phyloP scores from a whole-genome alignment of 2,329 filamentous ascomycete species.

The Fusarium bulbicola region DNA sequence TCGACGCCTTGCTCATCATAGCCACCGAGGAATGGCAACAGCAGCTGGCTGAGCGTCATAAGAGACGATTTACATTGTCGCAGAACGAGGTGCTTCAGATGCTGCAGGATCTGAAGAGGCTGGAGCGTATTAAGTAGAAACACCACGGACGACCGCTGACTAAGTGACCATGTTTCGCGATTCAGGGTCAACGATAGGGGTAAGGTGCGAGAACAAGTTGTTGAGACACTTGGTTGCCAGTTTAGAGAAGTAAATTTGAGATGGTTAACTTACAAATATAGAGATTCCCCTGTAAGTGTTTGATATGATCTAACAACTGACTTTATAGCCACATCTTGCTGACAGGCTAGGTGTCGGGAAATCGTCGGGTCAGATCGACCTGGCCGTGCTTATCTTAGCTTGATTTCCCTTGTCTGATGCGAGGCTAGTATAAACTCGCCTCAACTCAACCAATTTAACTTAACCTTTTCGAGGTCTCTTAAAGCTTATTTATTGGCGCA shows the following conservation, averaged over 20 bases:
- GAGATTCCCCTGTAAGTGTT: accelerated
- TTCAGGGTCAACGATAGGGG: accelerated
- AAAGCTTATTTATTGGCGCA: too few relatives aligned
- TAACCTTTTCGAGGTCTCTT: too few relatives aligned
- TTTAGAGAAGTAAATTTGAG: not conserved
- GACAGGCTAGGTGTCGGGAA: not conserved
- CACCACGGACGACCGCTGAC: not conserved
- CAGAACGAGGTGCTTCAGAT: not conserved
- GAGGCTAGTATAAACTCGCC: too few relatives aligned
- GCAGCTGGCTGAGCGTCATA: not conserved
- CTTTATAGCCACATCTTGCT: not conserved
- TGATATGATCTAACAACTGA: accelerated
- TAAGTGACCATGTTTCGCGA: too few relatives aligned
- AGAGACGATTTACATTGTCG: not conserved
- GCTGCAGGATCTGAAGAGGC: not conserved
- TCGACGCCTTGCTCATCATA: not conserved
- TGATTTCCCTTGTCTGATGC: too few relatives aligned
- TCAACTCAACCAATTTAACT: too few relatives aligned
- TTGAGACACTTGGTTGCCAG: accelerated
- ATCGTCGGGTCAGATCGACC: too few relatives aligned
- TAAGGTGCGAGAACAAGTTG: accelerated
- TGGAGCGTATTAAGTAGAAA: not conserved
- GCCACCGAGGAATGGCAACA: not conserved
- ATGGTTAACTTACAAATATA: accelerated
- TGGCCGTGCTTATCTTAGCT: too few relatives aligned